Percentiles rank a stretch among this genome's conserved stretches.
Conservation (phyloP, 1,284 basidiomycete species). For the Rhodofomes roseus region DNA sequence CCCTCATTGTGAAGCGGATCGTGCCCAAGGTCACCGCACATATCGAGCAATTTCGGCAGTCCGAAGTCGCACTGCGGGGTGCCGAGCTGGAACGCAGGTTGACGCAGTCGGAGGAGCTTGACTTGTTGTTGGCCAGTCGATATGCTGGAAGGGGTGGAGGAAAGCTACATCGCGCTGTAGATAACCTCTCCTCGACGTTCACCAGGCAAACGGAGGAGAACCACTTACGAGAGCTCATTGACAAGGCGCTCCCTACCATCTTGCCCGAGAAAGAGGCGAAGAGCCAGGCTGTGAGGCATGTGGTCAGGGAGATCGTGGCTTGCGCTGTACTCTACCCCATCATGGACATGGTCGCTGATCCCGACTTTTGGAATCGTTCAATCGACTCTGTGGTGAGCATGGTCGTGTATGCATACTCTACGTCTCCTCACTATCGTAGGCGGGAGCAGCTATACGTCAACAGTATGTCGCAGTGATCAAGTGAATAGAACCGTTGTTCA, state of each 20-base stretch:
- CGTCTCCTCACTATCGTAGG: slow-evolving; percentile 41
- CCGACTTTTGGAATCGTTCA: slow-evolving; percentile 93
- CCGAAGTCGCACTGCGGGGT: slow-evolving; percentile 80
- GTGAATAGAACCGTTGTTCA: background rate
- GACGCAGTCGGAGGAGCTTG: slow-evolving; percentile 84
- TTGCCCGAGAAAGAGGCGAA: slow-evolving; percentile 74
- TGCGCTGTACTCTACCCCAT: slow-evolving; percentile 83
- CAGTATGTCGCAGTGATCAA: slow-evolving; percentile 51
- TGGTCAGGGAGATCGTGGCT: slow-evolving; percentile 80
- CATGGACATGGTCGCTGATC: slow-evolving; percentile 90
- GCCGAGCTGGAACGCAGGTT: slow-evolving; percentile 72
- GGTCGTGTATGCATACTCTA: background rate
- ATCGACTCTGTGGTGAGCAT: slow-evolving; percentile 83
- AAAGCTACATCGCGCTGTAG: slow-evolving; percentile 75
- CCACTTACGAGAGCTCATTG: slow-evolving; percentile 73
- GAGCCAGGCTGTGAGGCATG: slow-evolving; percentile 69
- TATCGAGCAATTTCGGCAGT: slow-evolving; percentile 86
- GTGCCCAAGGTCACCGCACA: slow-evolving; percentile 87
- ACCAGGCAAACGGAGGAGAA: slow-evolving; percentile 87
- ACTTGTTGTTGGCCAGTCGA: slow-evolving; percentile 76
- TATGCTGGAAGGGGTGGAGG: slow-evolving; percentile 63
- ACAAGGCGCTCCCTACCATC: slow-evolving; percentile 65
- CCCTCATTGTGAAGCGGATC: slow-evolving; percentile 78
- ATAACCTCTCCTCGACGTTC: slow-evolving; percentile 82
- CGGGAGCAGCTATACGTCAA: slow-evolving; percentile 85